Percentiles rank a stretch among this genome's conserved stretches.
Conservation (phyloP, 768 basidiomycete genomes). For the Termitomyces sp. region DNA sequence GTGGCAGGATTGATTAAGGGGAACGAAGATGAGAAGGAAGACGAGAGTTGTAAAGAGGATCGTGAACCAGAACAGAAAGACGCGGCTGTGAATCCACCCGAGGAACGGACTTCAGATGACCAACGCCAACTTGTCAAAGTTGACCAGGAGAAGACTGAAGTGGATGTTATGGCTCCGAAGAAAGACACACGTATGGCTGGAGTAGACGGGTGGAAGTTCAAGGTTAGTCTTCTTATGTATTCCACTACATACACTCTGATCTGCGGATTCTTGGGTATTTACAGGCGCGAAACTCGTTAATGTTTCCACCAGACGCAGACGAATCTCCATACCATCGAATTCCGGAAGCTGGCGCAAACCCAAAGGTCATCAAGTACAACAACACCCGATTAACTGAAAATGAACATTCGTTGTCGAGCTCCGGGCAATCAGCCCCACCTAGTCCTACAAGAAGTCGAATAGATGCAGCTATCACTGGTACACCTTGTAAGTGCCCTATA, state of each 20-base stretch:
- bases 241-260: conserved; percentile 1
- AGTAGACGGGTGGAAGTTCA: conserved; percentile 83
- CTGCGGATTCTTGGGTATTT: not conserved
- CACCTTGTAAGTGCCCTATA: conserved; percentile 63
- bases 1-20: conserved; percentile 53
- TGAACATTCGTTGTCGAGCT: conserved; percentile 45
- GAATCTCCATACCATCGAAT: conserved; percentile 67
- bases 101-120: conserved; percentile 13
- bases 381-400: conserved; percentile 82
- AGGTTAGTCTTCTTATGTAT: conserved; percentile 36
- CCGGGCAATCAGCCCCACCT: conserved; percentile 58
- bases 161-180: conserved; percentile 78
- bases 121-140: conserved; percentile 19
- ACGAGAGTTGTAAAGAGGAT: conserved; percentile 8
- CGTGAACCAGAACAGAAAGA: conserved; percentile 18
- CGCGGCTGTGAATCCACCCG: conserved; percentile 21
- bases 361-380: conserved; percentile 68
- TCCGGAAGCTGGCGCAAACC: conserved; percentile 31
- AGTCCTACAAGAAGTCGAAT: conserved; percentile 91
- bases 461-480: conserved; percentile 89
- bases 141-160: conserved; percentile 26
- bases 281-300: conserved; percentile 89
- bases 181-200: conserved; percentile 70
- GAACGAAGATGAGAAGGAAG: conserved; percentile 22
- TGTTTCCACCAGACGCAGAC: conserved; percentile 94